Base-by-base conservation (phyloP, 169 alveolate genomes). In the Plasmodium gallinaceum region DNA sequence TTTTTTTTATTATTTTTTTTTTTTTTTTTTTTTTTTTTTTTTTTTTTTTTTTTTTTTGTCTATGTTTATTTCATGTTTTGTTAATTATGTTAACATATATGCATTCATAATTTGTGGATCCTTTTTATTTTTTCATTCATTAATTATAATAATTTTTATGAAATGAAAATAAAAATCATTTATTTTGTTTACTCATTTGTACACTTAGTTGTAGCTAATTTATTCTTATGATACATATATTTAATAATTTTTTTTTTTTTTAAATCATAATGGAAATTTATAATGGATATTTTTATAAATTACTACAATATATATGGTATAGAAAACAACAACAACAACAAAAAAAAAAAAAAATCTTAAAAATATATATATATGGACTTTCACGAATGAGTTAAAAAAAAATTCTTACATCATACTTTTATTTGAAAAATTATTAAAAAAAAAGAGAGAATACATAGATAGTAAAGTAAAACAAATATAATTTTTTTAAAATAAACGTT, bases 81-180 rank as follows among this genome's bases (percentile, higher is more conserved):
- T n/a, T n/a, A n/a, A n/a, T n/a, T n/a, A n/a, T n/a, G n/a, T n/a
- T n/a, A 45, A 26, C 43, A 70, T 70, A 70, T 45, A 54, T 43
- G 37, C 37, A 70, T 70, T 16, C 24, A 12, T 20, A 60, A 60
- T 48, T 61, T 22, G 18, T 61, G 45, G n/a, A 22, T 61, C 20
- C 52, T 26, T 48, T 70, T 70, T 54, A 48, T 54, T 45, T 70
- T 45, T 48, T 70, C 58, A 70, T 37, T 70, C 80, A 43, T 70
- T 70, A 70, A 70, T 70, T 70, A 48, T 45, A 70, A 46, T 48
- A 70, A 45, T 70, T 37, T 9, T 48, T 16, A 7, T 70, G 8
- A 22, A 20, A 20, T 10, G 42, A 16, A 10, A 20, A 45, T 45
- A 70, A 32, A 70, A 51, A 18, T 20, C 9, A 20, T 1, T 14